Conservation (phyloP, 2,329 filamentous ascomycete species). For the Paecilomyces variotii region DNA sequence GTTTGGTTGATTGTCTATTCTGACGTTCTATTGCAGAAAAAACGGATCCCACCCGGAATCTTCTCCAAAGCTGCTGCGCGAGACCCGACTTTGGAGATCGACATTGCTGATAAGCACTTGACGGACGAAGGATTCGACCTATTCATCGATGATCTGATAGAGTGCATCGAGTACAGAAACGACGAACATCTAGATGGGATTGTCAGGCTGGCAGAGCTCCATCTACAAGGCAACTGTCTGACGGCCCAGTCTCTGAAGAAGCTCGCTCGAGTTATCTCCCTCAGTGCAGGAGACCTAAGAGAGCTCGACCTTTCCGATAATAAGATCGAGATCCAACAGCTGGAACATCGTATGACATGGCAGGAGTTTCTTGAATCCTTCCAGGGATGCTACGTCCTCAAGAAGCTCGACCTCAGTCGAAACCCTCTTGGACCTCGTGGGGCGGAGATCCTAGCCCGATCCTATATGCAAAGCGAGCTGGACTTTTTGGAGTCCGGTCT, state of each 20-base stretch:
- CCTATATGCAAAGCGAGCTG: constrained; percentile 32
- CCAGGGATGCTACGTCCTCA: constrained; percentile 33
- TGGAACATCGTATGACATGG: constrained; percentile 34
- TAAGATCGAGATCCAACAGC: constrained; percentile 29
- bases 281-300: constrained; percentile 37
- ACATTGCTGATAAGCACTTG: constrained; percentile 38
- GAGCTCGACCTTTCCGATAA: constrained; percentile 43
- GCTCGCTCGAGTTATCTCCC: constrained; percentile 34
- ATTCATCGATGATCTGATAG: constrained; percentile 35
- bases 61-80: constrained; percentile 20
- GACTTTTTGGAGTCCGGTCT: constrained; percentile 23
- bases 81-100: constrained; percentile 36
- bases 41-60: constrained; percentile 23
- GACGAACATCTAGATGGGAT: constrained; percentile 19
- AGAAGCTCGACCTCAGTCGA: constrained; percentile 38
- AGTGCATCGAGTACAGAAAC: constrained; percentile 29
- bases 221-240: constrained; percentile 38
- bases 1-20: neutral
- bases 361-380: constrained; percentile 38
- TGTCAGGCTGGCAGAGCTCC: constrained; percentile 39
- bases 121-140: constrained; percentile 38
- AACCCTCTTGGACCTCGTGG: constrained; percentile 36
- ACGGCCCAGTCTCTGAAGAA: constrained; percentile 33
- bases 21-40: constrained; percentile 18
- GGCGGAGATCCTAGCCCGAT: constrained; percentile 38